Conservation (phyloP, 768 basidiomycete species). For the Rhodotorula toruloides region DNA sequence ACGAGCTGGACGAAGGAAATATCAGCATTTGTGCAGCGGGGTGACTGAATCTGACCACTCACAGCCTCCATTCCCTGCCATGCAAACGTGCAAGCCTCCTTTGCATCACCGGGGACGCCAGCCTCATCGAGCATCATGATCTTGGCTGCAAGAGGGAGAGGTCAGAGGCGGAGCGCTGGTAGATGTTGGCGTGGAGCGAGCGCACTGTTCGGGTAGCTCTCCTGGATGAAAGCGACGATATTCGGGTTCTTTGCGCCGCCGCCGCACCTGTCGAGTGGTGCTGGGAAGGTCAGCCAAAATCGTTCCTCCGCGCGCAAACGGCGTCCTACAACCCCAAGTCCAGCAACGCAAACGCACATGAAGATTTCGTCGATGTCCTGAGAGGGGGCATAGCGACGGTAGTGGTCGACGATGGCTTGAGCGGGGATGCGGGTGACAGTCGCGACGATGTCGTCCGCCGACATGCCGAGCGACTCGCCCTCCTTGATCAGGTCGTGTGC, state of each 20-base stretch:
- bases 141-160: conserved; percentile 20
- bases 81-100: conserved; percentile 42
- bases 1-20: conserved; percentile 2
- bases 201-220: conserved; percentile 5
- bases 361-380: conserved; percentile 43
- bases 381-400: conserved; percentile 39
- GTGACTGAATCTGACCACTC: not conserved
- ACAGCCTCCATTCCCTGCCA: conserved; percentile 42
- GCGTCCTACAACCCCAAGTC: too few relatives aligned
- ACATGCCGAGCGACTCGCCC: conserved; percentile 23
- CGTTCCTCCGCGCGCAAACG: too few relatives aligned
- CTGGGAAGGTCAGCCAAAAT: too few relatives aligned
- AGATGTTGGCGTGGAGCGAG: not conserved
- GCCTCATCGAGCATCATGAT: conserved; percentile 40
- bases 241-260: conserved; percentile 42
- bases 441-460: conserved; percentile 39
- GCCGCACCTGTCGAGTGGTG: conserved; percentile 39
- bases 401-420: conserved; percentile 42
- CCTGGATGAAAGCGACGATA: conserved; percentile 7
- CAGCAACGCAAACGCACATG: too few relatives aligned
- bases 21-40: not conserved
- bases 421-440: conserved; percentile 40
- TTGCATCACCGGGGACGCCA: conserved; percentile 37
- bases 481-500: conserved; percentile 37
- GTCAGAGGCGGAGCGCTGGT: not conserved